Conservation (phyloP, 345 rosid species). For the Orychophragmus violaceus region DNA sequence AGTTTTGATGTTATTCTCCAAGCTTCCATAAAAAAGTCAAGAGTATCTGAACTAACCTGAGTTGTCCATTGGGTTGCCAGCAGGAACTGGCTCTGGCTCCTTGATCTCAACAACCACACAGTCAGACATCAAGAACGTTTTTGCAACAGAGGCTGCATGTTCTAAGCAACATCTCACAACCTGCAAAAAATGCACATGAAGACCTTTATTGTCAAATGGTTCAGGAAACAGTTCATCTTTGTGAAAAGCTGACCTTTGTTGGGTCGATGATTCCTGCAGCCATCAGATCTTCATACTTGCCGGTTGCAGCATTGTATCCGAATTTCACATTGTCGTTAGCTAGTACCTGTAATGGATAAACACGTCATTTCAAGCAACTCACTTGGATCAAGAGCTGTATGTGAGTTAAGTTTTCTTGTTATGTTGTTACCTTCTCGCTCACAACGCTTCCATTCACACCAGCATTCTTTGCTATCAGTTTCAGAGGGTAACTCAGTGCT, state of each 20-base stretch:
- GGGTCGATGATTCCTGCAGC: constrained; percentile 93
- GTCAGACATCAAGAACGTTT: constrained; percentile 93
- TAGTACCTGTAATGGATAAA: constrained; percentile 53
- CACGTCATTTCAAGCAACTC: neutral
- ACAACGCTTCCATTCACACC: constrained; percentile 94
- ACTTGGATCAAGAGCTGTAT: neutral
- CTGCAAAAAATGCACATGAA: constrained; percentile 28
- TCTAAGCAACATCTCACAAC: constrained; percentile 94
- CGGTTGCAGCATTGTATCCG: constrained; percentile 93
- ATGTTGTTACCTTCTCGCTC: constrained; percentile 61
- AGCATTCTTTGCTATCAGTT: constrained; percentile 85
- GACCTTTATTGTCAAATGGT: neutral
- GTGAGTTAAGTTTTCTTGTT: constrained; percentile 24
- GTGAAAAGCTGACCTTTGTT: constrained; percentile 52
- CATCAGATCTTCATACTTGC: constrained; percentile 90
- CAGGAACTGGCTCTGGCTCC: constrained; percentile 69
- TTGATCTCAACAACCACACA: constrained; percentile 94
- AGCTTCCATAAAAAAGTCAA: neutral
- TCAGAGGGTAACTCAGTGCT: constrained; percentile 77
- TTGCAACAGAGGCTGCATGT: constrained; percentile 92
- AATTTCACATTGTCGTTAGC: constrained; percentile 51
- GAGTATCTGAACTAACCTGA: constrained; percentile 46
- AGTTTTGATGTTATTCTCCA: neutral
- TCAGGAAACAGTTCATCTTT: neutral
- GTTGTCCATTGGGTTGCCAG: constrained; percentile 84